phyloP scores from a whole-genome alignment of 1,139 yeast genomes.

The Geotrichum cucujoidarum region DNA sequence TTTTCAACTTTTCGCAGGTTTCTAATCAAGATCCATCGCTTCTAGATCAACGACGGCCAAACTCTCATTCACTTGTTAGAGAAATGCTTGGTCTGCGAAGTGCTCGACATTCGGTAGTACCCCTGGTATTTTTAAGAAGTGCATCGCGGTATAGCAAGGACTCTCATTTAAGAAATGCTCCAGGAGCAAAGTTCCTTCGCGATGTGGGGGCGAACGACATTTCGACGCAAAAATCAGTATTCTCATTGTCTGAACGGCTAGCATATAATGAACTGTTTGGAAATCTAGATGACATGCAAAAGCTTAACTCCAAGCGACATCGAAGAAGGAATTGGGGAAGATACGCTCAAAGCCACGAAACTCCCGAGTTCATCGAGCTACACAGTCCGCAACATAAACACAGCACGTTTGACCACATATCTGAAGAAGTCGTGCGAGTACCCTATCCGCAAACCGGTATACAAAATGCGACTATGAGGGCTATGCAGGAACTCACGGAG shows the following conservation, averaged over 20 bases:
- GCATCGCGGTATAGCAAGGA: no score
- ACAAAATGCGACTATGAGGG: constrained; percentile 10
- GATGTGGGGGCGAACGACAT: constrained; percentile 12
- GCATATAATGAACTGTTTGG: constrained; percentile 3
- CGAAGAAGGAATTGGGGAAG: constrained; percentile 8
- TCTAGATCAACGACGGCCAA: no score
- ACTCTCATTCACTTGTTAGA: no score
- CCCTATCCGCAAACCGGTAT: constrained; percentile 13
- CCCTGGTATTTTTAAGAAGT: no score
- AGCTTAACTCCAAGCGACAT: background rate
- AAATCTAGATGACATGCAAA: background rate
- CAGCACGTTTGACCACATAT: background rate
- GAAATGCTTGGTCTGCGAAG: no score
- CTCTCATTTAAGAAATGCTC: no score
- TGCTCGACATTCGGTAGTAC: no score
- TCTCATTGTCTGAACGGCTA: constrained; percentile 10
- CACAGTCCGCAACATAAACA: background rate
- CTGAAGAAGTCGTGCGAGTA: constrained; percentile 2
- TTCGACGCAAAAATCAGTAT: constrained; percentile 1
- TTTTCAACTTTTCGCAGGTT: no score
- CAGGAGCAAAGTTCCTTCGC: constrained; percentile 8
- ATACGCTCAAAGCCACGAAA: constrained; percentile 9
- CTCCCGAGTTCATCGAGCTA: constrained; percentile 4
- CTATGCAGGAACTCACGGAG: constrained; percentile 5
- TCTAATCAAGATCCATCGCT: no score